phyloP scores from a whole-genome alignment of 768 basidiomycete genomes.

The Amanita inopinata region DNA sequence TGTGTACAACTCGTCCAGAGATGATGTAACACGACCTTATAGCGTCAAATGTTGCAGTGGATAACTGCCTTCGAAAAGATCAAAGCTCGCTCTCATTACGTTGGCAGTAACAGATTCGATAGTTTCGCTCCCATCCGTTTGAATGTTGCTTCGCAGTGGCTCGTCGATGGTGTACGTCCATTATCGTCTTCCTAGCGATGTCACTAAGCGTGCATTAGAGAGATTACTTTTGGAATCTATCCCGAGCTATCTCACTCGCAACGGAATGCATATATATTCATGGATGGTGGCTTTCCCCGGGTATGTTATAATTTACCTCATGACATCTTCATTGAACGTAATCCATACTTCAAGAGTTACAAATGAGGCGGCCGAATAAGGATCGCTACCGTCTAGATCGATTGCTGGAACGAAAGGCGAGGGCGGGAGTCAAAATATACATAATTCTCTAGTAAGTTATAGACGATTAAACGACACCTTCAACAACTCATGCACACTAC shows the following conservation, averaged over 20 bases:
- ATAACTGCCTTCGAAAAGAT: conserved; percentile 84
- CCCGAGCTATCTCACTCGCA: conserved; percentile 82
- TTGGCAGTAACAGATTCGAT: conserved; percentile 76
- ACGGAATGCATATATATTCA: conserved; percentile 89
- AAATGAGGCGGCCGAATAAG: conserved; percentile 77
- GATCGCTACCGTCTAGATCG: conserved; percentile 81
- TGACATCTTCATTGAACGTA: background rate
- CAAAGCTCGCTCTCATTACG: conserved; percentile 68
- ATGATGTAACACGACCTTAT: background rate
- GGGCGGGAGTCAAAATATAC: conserved; percentile 92
- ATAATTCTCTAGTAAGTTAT: conserved; percentile 81
- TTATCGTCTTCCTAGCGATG: background rate
- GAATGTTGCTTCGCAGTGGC: conserved; percentile 95
- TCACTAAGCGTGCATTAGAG: conserved; percentile 38
- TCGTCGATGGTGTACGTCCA: conserved; percentile 83
- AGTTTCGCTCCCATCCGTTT: conserved; percentile 89
- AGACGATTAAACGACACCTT: background rate
- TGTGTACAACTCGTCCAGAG: background rate
- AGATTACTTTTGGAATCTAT: conserved; percentile 98
- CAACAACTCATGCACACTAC: conserved; percentile 11
- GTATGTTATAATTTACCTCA: conserved; percentile 25
- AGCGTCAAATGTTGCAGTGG: conserved; percentile 97
- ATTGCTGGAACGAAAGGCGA: conserved; percentile 82
- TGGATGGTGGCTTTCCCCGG: conserved; percentile 96
- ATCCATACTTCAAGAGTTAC: too few species aligned